phyloP scores from a whole-genome alignment of 139 green algal genomes.

The Tetradesmus obliquus region DNA sequence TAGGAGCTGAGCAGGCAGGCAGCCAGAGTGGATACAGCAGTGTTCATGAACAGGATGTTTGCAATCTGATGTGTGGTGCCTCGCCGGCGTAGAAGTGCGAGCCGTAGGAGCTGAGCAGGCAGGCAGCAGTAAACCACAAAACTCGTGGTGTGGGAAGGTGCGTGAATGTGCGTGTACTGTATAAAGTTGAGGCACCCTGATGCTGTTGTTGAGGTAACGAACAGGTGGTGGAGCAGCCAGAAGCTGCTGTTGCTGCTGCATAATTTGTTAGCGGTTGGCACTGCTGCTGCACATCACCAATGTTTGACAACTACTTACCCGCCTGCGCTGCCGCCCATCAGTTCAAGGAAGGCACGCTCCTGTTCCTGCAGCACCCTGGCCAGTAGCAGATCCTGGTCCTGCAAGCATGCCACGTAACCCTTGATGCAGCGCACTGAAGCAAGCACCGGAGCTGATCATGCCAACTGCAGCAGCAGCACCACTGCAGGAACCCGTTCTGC shows the following conservation, averaged over 20 bases:
- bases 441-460: neutral
- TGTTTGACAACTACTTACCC: too few species aligned
- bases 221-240: neutral
- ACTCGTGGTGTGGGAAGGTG: too few species aligned
- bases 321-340: constrained; percentile 11
- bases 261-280: neutral
- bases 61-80: too few species aligned
- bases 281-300: neutral
- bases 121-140: too few species aligned
- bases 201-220: neutral
- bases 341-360: constrained; percentile 5
- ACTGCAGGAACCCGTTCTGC: neutral
- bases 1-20: too few species aligned
- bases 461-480: neutral
- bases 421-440: neutral
- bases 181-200: neutral
- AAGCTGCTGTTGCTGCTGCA: neutral
- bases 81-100: too few species aligned
- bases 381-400: constrained; percentile 28
- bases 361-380: constrained; percentile 19
- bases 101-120: too few species aligned
- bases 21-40: too few species aligned
- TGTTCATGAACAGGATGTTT: too few species aligned
- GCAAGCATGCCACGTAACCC: neutral
- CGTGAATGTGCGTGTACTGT: too few species aligned